Evolutionary conservation across 331 rosid genomes (phyloP).

Genomic region (Pyracantha coccinea): DNA sequence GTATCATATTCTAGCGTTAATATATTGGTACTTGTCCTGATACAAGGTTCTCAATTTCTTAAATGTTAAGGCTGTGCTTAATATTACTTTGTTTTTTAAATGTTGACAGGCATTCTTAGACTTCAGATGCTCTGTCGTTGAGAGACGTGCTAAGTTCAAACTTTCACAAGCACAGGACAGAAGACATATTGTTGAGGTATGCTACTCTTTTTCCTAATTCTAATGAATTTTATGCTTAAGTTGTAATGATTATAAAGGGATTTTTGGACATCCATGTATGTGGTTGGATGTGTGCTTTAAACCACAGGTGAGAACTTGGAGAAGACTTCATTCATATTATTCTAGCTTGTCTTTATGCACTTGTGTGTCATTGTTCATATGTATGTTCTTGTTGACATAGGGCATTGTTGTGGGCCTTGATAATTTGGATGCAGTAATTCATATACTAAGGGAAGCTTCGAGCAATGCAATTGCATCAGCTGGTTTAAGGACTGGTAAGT

Average conservation of each 20-base stretch:
- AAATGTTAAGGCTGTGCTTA: background rate
- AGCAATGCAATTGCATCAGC: slow-evolving; percentile 63
- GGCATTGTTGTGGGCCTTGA: slow-evolving; percentile 85
- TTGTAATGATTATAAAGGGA: background rate
- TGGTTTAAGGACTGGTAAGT: slow-evolving; percentile 61
- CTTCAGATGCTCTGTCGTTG: slow-evolving; percentile 87
- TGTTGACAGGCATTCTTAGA: slow-evolving; percentile 69
- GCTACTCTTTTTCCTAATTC: background rate
- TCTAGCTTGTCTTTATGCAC: background rate
- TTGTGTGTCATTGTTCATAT: background rate
- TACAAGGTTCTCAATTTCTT: background rate
- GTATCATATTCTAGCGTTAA: background rate
- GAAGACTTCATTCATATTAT: background rate
- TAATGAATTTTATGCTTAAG: background rate
- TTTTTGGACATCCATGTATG: background rate
- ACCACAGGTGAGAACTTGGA: background rate
- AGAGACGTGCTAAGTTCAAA: slow-evolving; percentile 85
- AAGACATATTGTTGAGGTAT: slow-evolving; percentile 85
- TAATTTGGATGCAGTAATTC: slow-evolving; percentile 79
- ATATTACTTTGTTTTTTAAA: background rate
- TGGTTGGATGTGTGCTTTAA: background rate
- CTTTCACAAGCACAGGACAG: slow-evolving; percentile 77
- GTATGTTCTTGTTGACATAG: slow-evolving; percentile 27
- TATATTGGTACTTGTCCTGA: background rate
- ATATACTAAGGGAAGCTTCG: slow-evolving; percentile 55